Base-by-base conservation (phyloP, 495 filamentous ascomycete genomes). In the Lichenothelia convexa region DNA sequence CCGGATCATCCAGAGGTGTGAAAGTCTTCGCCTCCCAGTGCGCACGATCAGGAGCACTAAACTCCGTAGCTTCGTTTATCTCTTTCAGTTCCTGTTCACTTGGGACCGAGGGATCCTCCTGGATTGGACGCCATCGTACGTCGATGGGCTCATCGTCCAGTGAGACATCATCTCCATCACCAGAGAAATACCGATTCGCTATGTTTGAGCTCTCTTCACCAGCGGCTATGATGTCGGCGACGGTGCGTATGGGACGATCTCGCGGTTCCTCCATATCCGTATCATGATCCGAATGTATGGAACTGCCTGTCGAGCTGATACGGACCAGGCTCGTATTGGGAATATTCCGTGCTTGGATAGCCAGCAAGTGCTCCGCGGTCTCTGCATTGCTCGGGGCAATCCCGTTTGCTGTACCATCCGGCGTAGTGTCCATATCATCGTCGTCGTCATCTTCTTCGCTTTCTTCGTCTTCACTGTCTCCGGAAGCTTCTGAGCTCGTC, bases 11-110 rank as follows among this genome's bases (percentile, higher is more conserved):
- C 7, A 77, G 60, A 1, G 63, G 53, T 5, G 60, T 54, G 41
- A 68, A 73, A 19, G 71, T 66, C 47, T 66, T 63, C 21, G 55
- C 58, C 46, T 75, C 70, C 70, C 70, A 78, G 43, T 73, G 64
- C 6, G 60, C 49, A 50, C 73, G 60, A 34, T 78, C 68, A 18
- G 62, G 46, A 13, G 70, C 73, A 51, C 61, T 70, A 36, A 70
- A 61, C 38, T 69, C 62, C 2, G 49, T 53, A 1, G 44, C 42
- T 9, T 57, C 50, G 20, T 72, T 65, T 17, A 77, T 74, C 42
- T 69, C 64, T 44, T 64, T 68, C 40, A 76, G 45, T 49, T 79
- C 73, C 3, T 62, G 59, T 47, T 71, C 71, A 41, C 70, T 62
- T 5, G 74, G 73, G 1, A 46, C 41, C 1, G 68, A 67, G 21